Percentiles rank a stretch among this genome's conserved stretches.
These are phyloP conservation scores for Beauveria medogensis DNA, from an alignment of 2,329 filamentous ascomycete genomes.

Conservation along the genomic window DNA sequence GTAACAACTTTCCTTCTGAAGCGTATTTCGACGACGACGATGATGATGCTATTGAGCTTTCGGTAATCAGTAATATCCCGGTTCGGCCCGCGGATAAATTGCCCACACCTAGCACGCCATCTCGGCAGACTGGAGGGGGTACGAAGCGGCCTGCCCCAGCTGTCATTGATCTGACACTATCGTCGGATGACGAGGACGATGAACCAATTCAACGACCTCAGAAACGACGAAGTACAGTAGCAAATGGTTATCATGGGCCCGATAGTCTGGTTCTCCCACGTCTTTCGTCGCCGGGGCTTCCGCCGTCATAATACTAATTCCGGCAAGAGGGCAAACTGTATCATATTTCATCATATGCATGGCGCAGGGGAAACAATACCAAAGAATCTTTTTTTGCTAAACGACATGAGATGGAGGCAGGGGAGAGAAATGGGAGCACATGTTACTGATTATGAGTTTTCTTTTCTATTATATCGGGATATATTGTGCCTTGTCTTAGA, in stretches of 20 bases:
- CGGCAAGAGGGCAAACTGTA: not conserved
- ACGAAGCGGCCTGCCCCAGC: conserved; percentile 42
- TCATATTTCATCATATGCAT: conserved; percentile 9
- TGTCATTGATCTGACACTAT: conserved; percentile 53
- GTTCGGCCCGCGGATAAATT: conserved; percentile 12
- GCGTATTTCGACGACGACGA: conserved; percentile 26
- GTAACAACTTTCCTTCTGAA: conserved; percentile 21
- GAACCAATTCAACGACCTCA: conserved; percentile 34
- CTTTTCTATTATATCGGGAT: not conserved
- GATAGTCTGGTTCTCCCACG: not conserved
- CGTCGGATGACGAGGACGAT: conserved; percentile 47
- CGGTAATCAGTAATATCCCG: conserved; percentile 28
- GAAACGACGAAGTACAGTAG: conserved; percentile 36
- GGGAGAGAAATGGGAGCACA: not conserved
- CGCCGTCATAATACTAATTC: not conserved
- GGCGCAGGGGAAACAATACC: not conserved
- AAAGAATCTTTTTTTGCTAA: not conserved
- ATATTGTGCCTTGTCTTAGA: not conserved
- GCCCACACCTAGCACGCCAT: conserved; percentile 29
- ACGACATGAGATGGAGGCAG: not conserved
- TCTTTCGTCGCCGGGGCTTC: not conserved
- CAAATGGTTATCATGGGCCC: conserved; percentile 2
- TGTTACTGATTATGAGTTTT: not conserved
- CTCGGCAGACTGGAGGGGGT: conserved; percentile 27
- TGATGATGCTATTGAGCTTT: conserved; percentile 45